These are phyloP conservation scores for Cladosporium austrohemisphaericum DNA, from an alignment of 2,329 filamentous ascomycete species.

Conservation along the genomic window DNA sequence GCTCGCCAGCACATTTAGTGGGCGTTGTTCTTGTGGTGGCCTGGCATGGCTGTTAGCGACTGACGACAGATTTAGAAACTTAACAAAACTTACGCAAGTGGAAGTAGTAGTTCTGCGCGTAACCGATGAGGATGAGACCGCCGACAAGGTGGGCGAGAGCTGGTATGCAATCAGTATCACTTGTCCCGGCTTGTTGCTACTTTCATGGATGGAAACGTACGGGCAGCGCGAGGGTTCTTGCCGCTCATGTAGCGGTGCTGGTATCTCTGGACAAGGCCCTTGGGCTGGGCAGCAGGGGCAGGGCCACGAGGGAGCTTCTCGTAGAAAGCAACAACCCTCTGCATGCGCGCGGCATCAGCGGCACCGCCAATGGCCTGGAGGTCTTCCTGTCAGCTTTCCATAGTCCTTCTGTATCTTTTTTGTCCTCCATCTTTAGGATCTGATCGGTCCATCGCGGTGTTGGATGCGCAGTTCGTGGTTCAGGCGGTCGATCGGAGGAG, in stretches of 20 bases:
- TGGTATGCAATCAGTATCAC: slow-evolving; percentile 41
- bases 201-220: slow-evolving; percentile 56
- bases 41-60: slow-evolving; percentile 49
- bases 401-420: not conserved
- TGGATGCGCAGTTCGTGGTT: slow-evolving; percentile 4
- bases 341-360: slow-evolving; percentile 95
- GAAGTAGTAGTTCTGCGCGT: slow-evolving; percentile 99
- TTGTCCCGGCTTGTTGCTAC: not conserved
- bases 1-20: slow-evolving; percentile 59
- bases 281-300: slow-evolving; percentile 77
- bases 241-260: slow-evolving; percentile 77
- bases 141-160: slow-evolving; percentile 85
- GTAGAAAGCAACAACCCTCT: slow-evolving; percentile 97
- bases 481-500: slow-evolving; percentile 8
- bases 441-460: not conserved
- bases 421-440: not conserved
- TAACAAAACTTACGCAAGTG: slow-evolving; percentile 78
- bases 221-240: slow-evolving; percentile 82
- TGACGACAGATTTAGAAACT: not conserved
- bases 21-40: slow-evolving; percentile 99
- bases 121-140: slow-evolving; percentile 75
- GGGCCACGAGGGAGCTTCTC: slow-evolving; percentile 93
- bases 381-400: slow-evolving; percentile 20
- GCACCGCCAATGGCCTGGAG: slow-evolving; percentile 85
- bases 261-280: slow-evolving; percentile 83